Conservation (phyloP, 2,329 filamentous ascomycete genomes). For the Trichoderma koningiopsis region DNA sequence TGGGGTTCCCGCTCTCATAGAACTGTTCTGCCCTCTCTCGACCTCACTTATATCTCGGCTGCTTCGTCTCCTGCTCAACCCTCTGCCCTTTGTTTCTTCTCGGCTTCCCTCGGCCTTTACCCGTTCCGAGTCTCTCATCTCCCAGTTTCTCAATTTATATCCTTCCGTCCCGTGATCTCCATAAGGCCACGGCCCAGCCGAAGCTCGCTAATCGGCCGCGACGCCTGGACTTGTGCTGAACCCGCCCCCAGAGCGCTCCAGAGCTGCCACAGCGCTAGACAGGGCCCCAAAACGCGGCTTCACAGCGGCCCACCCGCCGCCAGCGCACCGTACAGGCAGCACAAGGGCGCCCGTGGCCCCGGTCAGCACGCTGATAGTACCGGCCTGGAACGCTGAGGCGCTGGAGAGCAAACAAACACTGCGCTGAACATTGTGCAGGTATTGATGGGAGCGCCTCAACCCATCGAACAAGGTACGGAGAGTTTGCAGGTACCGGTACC, state of each 20-base stretch:
- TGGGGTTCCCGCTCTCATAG: neutral
- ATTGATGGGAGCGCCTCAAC: too few species aligned
- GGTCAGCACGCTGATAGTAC: neutral
- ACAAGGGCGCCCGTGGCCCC: neutral
- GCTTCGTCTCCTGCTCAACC: neutral
- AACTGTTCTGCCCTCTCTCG: neutral
- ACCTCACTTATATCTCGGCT: neutral
- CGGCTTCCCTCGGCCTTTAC: neutral
- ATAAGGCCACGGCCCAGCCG: slow-evolving; percentile 21
- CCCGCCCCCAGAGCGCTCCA: slow-evolving; percentile 15
- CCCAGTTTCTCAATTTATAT: too few species aligned
- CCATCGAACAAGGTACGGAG: neutral
- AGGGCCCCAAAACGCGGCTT: slow-evolving; percentile 13
- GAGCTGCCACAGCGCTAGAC: slow-evolving; percentile 12
- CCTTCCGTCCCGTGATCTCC: neutral
- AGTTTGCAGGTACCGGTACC: neutral
- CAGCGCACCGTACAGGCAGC: slow-evolving; percentile 13
- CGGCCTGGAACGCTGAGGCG: neutral
- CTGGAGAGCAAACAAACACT: neutral
- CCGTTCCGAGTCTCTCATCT: neutral
- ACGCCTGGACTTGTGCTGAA: slow-evolving; percentile 8
- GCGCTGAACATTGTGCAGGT: too few species aligned
- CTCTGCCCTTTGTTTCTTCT: neutral
- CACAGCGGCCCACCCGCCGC: slow-evolving; percentile 12
- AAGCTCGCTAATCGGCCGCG: slow-evolving; percentile 28